Evolutionary conservation across 495 filamentous ascomycete species (phyloP).

Genomic region (Daldinia caldariorum): DNA sequence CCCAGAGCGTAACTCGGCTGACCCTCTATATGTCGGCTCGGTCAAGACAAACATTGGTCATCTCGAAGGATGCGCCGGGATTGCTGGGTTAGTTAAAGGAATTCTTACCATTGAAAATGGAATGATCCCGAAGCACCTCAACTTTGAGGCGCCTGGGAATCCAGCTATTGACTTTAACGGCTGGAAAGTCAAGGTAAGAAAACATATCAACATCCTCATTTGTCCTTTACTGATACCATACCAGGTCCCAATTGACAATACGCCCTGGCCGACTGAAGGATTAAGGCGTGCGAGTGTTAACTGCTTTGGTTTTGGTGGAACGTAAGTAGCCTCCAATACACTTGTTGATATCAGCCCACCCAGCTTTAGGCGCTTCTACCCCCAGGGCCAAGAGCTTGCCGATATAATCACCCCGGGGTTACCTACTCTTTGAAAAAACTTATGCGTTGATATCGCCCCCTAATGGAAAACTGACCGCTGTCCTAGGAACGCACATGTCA

Average conservation of each 20-base stretch:
- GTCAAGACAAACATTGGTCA: slow-evolving; percentile 59
- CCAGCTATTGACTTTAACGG: slow-evolving; percentile 49
- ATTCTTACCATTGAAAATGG: slow-evolving; percentile 62
- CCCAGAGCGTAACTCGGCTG: slow-evolving; percentile 40
- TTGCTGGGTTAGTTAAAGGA: slow-evolving; percentile 62
- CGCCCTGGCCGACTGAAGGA: slow-evolving; percentile 26
- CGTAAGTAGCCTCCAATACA: slow-evolving; percentile 18
- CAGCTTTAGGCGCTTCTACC: not conserved
- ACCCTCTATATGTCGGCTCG: slow-evolving; percentile 50
- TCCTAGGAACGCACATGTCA: slow-evolving; percentile 31
- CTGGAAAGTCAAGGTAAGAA: slow-evolving; percentile 49
- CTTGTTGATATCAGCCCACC: not conserved
- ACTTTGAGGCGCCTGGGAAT: slow-evolving; percentile 55
- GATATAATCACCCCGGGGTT: not conserved
- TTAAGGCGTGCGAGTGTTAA: slow-evolving; percentile 36
- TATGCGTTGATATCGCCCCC: too few relatives aligned
- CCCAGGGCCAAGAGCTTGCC: not conserved
- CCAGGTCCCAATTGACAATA: slow-evolving; percentile 24
- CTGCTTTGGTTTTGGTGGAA: slow-evolving; percentile 40
- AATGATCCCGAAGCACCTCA: slow-evolving; percentile 55
- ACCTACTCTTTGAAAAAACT: not conserved
- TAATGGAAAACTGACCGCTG: slow-evolving; percentile 4
- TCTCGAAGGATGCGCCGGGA: slow-evolving; percentile 53
- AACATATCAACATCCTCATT: not conserved
- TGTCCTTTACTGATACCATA: slow-evolving; percentile 7